Evolutionary conservation across 2,329 filamentous ascomycete species (phyloP).

Genomic region (Onygena corvina): DNA sequence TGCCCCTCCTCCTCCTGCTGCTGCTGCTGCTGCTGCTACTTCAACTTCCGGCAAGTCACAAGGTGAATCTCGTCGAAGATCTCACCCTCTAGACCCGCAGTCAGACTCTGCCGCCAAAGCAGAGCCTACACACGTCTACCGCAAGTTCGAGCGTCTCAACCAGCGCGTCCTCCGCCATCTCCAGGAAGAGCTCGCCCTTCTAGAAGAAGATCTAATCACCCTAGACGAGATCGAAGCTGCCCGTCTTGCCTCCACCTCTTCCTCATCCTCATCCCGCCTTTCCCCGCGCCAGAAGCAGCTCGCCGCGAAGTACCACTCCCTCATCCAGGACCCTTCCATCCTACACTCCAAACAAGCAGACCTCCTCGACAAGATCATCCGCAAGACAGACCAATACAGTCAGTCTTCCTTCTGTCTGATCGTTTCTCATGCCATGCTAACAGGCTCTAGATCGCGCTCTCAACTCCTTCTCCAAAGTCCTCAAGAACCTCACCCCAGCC

Average conservation of each 20-base stretch:
- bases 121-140: conserved; percentile 53
- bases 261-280: conserved; percentile 17
- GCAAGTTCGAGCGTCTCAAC: conserved; percentile 69
- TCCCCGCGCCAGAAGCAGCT: conserved; percentile 26
- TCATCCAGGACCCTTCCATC: conserved; percentile 42
- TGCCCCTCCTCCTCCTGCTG: not conserved
- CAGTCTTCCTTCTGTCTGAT: conserved; percentile 13
- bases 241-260: conserved; percentile 21
- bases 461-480: conserved; percentile 37
- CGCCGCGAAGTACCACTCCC: conserved; percentile 33
- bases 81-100: too few relatives aligned
- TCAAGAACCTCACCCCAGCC: conserved; percentile 37
- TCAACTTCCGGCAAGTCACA: too few relatives aligned
- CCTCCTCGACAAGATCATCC: conserved; percentile 43
- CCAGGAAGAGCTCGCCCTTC: conserved; percentile 70
- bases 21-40: too few relatives aligned
- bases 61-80: conserved; percentile 4
- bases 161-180: conserved; percentile 71
- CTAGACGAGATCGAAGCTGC: conserved; percentile 50
- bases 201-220: conserved; percentile 63
- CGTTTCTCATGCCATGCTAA: not conserved
- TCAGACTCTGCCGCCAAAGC: too few relatives aligned
- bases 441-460: conserved; percentile 28
- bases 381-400: conserved; percentile 53
- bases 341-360: conserved; percentile 44